phyloP scores from a whole-genome alignment of 2,329 filamentous ascomycete genomes.

The Immersiporthe knoxdaviesiana region DNA sequence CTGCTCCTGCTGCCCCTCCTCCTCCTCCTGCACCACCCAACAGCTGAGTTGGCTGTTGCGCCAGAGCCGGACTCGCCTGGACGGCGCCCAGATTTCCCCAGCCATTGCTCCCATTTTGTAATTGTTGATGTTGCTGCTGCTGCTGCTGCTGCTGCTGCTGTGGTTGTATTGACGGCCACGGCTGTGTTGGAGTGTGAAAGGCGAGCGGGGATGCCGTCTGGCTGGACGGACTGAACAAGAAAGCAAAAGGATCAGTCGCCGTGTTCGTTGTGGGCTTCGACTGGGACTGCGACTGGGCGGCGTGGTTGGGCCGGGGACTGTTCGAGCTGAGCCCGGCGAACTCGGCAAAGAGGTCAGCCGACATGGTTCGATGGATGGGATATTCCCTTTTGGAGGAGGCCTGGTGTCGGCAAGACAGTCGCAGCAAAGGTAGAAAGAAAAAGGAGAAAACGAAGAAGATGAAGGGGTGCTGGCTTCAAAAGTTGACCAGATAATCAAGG shows the following conservation, averaged over 20 bases:
- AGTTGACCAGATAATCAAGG: neutral
- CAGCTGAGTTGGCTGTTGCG: conserved; percentile 15
- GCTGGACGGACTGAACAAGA: conserved; percentile 33
- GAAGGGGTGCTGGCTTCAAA: neutral
- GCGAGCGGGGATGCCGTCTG: conserved; percentile 23
- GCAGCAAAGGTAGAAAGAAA: neutral
- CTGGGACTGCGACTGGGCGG: conserved; percentile 29
- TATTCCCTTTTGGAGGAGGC: conserved; percentile 4
- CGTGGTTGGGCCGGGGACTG: conserved; percentile 33
- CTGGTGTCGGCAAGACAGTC: conserved; percentile 15
- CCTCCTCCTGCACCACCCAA: neutral
- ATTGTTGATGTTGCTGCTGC: conserved; percentile 13
- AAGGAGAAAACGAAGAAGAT: no score
- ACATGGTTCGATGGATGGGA: conserved; percentile 51
- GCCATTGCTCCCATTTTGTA: conserved; percentile 25
- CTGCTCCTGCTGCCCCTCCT: conserved; percentile 13
- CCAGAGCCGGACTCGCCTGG: neutral
- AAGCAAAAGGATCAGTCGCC: conserved; percentile 39
- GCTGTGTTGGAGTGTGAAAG: conserved; percentile 27
- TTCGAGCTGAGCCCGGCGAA: conserved; percentile 56
- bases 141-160: neutral
- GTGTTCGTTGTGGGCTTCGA: conserved; percentile 28
- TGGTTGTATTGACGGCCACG: conserved; percentile 35
- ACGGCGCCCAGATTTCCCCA: conserved; percentile 35
- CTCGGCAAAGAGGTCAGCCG: conserved; percentile 67